Evolutionary conservation across 495 filamentous ascomycete species (phyloP), one percentile per base, ranked within the genome.

Genomic region (Hypoxylon subgilvum): DNA sequence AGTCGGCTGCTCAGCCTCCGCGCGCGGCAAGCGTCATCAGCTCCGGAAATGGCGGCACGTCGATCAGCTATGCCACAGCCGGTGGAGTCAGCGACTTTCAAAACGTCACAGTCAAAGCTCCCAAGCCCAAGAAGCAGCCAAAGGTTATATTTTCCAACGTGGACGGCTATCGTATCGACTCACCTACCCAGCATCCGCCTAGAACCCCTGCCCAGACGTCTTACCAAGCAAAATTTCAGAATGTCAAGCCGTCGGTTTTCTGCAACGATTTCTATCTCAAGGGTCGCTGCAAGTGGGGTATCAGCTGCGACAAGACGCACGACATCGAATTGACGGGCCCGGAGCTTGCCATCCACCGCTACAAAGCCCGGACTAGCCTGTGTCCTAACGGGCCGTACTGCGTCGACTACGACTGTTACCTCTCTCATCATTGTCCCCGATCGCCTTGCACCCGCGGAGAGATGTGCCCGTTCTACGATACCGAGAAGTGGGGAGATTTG

Each of bases 221-320:
- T 22, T 70, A 70, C 30, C 67, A 70, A 30, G 57, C 52, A 30
- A 70, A 70, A 43, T 70, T 70, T 35, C 67, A 70, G 28, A 4
- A 46, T 7, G 66, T 66, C 31, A 70, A 70, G 8, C 67, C 67
- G 4, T 46, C 56, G 2, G 67, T 68, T 27, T 70, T 70, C 31
- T 70, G 67, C 36, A 70, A 70, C 58, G 67, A 70, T 39, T 51
- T 47, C 44, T 70, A 70, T 42, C 67, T 70, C 22, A 70, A 70
- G 38, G 67, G 67, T 2, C 48, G 49, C 4, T 70, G 67, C 35
- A 68, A 65, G 44, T 62, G 67, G 62, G 67, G 67, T 19, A 34
- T 63, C n/a, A 53, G 66, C 21, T 70, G 67, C 38, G 67, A 70
- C 38, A 70, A 70, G 35, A 61, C 53, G 17, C 67, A 70, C 18